Evolutionary conservation across 495 filamentous ascomycete species (phyloP).

Genomic region (Neurospora africana): DNA sequence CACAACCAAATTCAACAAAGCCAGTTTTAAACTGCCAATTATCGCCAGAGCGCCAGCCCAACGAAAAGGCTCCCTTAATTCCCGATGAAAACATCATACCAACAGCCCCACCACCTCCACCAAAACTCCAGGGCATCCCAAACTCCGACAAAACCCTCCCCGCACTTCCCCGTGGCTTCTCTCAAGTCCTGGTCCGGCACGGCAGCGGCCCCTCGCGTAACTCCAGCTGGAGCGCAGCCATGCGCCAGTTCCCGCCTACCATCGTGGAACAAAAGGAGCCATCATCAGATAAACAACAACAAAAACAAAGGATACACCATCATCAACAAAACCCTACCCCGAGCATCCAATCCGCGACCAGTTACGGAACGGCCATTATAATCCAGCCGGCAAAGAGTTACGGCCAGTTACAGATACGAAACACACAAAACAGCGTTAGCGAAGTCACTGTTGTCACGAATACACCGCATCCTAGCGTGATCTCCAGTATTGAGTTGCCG

Average conservation of each 20-base stretch:
- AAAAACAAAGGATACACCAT: conserved; percentile 17
- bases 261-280: conserved; percentile 25
- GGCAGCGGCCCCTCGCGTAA: not conserved
- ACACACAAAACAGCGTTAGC: not conserved
- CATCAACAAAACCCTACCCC: not conserved
- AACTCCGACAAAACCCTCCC: not conserved
- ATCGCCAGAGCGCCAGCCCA: not conserved
- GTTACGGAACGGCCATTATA: not conserved
- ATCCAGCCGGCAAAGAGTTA: not conserved
- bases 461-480: not conserved
- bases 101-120: not conserved
- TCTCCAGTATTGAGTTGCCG: not conserved
- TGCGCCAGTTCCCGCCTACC: conserved; percentile 7
- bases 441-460: not conserved
- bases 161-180: not conserved
- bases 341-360: not conserved
- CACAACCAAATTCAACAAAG: not conserved
- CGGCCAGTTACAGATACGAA: not conserved
- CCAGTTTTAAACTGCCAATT: not conserved
- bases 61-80: not conserved
- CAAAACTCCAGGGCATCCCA: not conserved
- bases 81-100: not conserved
- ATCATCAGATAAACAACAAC: conserved; percentile 4
- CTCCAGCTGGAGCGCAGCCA: not conserved
- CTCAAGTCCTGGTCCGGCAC: not conserved